A percentile compares a stretch with the other conserved stretches of the same genome.
phyloP scores from a whole-genome alignment of 768 basidiomycete genomes.

The Lyophyllum atratum region DNA sequence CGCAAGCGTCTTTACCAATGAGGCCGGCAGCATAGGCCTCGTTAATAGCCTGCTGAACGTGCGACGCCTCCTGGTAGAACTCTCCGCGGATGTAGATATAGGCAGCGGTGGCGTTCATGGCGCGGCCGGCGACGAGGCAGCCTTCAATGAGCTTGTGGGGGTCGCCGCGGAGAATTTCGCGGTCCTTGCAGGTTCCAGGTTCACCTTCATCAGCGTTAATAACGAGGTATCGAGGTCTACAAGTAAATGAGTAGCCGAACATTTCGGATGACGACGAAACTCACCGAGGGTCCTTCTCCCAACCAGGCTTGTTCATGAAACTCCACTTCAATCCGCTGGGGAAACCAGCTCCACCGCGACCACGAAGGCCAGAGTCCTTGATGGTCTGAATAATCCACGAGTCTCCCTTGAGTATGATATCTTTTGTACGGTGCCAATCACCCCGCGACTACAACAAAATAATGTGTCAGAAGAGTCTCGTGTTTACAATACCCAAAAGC shows the following conservation, averaged over 20 bases:
- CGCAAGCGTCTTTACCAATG: conserved; percentile 90
- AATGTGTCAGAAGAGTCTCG: background rate
- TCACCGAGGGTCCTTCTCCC: conserved; percentile 91
- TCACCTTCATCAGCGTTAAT: conserved; percentile 99
- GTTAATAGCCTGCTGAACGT: conserved; percentile 92
- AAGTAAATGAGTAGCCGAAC: background rate
- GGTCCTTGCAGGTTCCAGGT: conserved; percentile 98
- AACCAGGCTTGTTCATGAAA: conserved; percentile 99
- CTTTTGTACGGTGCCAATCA: conserved; percentile 98
- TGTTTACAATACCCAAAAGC: conserved; percentile 20
- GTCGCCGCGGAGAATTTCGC: conserved; percentile 96
- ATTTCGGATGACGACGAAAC: conserved; percentile 8
- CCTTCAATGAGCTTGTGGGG: conserved; percentile 99
- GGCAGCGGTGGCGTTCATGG: conserved; percentile 97
- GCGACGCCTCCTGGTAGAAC: conserved; percentile 93
- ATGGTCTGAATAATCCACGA: conserved; percentile 96
- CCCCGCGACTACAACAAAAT: conserved; percentile 67
- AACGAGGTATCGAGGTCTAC: conserved; percentile 91
- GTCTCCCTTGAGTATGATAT: conserved; percentile 93
- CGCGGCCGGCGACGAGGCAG: conserved; percentile 94
- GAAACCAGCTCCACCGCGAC: conserved; percentile 96
- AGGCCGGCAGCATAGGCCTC: conserved; percentile 92
- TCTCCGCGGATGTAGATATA: conserved; percentile 99
- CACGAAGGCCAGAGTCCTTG: conserved; percentile 94
- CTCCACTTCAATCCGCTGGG: conserved; percentile 97